Evolutionary conservation across 2,329 filamentous ascomycete species (phyloP).

Genomic region (Xylaria sp.): DNA sequence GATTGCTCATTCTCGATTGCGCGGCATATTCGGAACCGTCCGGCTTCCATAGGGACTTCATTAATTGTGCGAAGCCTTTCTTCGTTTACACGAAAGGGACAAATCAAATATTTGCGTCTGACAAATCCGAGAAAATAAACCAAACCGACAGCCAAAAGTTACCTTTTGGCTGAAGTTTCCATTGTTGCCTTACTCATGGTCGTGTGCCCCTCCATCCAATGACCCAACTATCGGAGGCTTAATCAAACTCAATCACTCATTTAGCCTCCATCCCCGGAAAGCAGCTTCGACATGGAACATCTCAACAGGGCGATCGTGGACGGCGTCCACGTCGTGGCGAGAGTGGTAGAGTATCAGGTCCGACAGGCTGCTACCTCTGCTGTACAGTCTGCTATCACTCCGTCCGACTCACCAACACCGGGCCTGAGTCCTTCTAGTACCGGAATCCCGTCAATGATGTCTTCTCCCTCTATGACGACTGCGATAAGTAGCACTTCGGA

Average conservation of each 20-base stretch:
- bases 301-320: conserved; percentile 54
- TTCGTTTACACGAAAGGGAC: conserved; percentile 15
- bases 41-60: neutral
- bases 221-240: conserved; percentile 11
- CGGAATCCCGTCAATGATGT: conserved; percentile 5
- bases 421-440: conserved; percentile 28
- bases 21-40: conserved; percentile 5
- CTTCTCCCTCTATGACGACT: conserved; percentile 11
- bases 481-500: conserved; percentile 20
- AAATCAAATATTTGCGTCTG: conserved; percentile 1
- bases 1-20: conserved; percentile 12
- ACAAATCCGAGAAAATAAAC: conserved; percentile 19
- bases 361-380: conserved; percentile 38
- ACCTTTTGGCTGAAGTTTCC: neutral
- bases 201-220: conserved; percentile 3
- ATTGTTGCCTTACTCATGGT: conserved; percentile 22
- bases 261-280: neutral
- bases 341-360: conserved; percentile 49
- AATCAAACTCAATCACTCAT: conserved; percentile 18
- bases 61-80: conserved; percentile 16
- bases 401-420: conserved; percentile 31
- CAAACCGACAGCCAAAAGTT: neutral
- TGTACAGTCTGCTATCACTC: conserved; percentile 18
- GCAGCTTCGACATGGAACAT: conserved; percentile 50
- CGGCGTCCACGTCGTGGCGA: conserved; percentile 53